A percentile compares a stretch with the other conserved stretches of the same genome.
These are phyloP conservation scores for Kwoniella heveanensis DNA, from an alignment of 768 basidiomycete genomes.

Conservation along the genomic window DNA sequence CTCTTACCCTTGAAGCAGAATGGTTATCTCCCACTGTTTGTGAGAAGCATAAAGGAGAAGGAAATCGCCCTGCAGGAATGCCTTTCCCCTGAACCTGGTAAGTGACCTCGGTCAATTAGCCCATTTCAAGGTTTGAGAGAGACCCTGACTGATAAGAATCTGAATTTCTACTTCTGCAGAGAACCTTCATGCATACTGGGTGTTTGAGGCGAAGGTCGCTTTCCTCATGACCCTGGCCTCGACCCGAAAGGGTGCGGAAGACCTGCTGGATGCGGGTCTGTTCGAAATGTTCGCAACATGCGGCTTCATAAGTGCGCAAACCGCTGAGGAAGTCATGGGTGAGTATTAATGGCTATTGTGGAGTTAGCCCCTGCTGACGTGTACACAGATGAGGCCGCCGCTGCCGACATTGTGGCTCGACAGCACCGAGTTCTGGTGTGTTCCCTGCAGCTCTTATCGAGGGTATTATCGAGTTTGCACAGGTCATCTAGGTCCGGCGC, in stretches of 20 bases:
- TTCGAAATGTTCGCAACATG: slow-evolving; percentile 76
- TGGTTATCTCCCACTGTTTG: slow-evolving; percentile 79
- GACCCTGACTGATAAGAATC: not conserved
- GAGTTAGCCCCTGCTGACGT: not conserved
- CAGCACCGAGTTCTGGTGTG: slow-evolving; percentile 91
- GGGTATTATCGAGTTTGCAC: slow-evolving; percentile 76
- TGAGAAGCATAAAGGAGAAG: slow-evolving; percentile 78
- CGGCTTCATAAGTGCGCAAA: slow-evolving; percentile 79
- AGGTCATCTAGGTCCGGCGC: slow-evolving; percentile 31
- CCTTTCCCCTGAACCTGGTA: slow-evolving; percentile 87
- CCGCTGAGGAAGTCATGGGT: slow-evolving; percentile 82
- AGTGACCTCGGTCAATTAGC: slow-evolving; percentile 35
- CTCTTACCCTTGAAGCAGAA: slow-evolving; percentile 65
- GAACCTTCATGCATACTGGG: slow-evolving; percentile 85
- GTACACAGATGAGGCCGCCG: slow-evolving; percentile 59
- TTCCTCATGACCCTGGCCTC: slow-evolving; percentile 82
- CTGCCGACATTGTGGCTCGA: slow-evolving; percentile 63
- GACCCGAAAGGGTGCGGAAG: slow-evolving; percentile 79
- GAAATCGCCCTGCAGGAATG: slow-evolving; percentile 74
- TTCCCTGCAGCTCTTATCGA: slow-evolving; percentile 76
- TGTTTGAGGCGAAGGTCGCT: slow-evolving; percentile 93
- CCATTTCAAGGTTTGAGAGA: not conserved
- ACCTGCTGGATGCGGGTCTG: slow-evolving; percentile 74
- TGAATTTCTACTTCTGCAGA: slow-evolving; percentile 62
- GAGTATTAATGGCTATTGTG: too few species aligned